phyloP scores from a whole-genome alignment of 2,329 filamentous ascomycete genomes.

The Nannizziopsis barbatae region DNA sequence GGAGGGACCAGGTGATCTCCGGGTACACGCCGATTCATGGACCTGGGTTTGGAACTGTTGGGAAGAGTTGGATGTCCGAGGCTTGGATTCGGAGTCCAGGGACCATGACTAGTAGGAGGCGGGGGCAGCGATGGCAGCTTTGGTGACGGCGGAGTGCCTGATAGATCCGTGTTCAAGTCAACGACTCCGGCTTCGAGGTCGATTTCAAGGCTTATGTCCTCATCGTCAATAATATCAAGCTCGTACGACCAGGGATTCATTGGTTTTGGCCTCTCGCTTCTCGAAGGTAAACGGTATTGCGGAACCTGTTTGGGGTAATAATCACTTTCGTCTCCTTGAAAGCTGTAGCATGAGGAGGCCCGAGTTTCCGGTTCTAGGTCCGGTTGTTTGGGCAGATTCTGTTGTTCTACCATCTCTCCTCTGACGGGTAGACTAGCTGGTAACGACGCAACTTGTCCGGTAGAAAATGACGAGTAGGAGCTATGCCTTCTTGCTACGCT shows the following conservation, averaged over 20 bases:
- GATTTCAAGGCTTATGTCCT: slow-evolving; percentile 5
- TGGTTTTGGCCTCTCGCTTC: slow-evolving; percentile 1
- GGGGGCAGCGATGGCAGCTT: background rate
- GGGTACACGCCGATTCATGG: background rate
- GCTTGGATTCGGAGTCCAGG: background rate
- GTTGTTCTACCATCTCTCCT: background rate
- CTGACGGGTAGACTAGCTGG: background rate
- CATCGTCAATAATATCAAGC: slow-evolving; percentile 5
- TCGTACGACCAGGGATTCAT: background rate
- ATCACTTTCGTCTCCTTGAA: background rate
- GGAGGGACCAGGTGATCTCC: slow-evolving; percentile 1
- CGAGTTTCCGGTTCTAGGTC: background rate
- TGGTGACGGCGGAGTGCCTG: background rate
- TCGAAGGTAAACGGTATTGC: background rate
- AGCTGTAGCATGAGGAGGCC: slow-evolving; percentile 8
- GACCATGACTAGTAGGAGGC: background rate
- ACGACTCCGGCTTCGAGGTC: slow-evolving; percentile 3
- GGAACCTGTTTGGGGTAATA: background rate
- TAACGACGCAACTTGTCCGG: background rate
- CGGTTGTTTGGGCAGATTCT: background rate
- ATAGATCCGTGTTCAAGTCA: background rate
- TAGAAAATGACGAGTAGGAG: slow-evolving; percentile 6
- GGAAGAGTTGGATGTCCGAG: background rate
- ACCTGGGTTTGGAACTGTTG: background rate
- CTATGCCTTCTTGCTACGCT: background rate